Percentiles rank a stretch among this genome's conserved stretches.
Conservation (phyloP, 805 yeast genomes). For the Ogataea nonfermentans region DNA sequence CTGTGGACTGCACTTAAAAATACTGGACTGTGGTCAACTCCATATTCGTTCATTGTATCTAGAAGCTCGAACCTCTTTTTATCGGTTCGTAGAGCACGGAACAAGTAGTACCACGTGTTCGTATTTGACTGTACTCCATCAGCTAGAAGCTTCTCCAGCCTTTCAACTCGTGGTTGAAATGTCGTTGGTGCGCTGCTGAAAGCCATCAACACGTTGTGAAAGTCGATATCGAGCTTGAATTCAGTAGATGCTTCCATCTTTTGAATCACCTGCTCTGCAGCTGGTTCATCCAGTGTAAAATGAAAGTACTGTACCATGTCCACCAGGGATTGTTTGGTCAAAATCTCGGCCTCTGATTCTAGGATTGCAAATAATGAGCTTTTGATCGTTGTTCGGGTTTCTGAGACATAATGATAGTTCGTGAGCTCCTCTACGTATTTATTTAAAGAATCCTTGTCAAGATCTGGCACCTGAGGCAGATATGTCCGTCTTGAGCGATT, state of each 20-base stretch:
- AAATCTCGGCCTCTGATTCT: conserved; percentile 13
- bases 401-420: conserved; percentile 17
- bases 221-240: conserved; percentile 27
- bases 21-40: conserved; percentile 24
- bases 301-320: conserved; percentile 19
- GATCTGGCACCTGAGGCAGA: conserved; percentile 21
- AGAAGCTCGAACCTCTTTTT: conserved; percentile 21
- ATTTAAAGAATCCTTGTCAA: conserved; percentile 13
- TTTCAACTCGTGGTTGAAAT: conserved; percentile 19
- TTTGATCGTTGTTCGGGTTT: conserved; percentile 14
- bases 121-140: conserved; percentile 19
- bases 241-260: conserved; percentile 22
- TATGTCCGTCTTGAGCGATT: conserved; percentile 17
- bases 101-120: conserved; percentile 32
- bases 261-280: conserved; percentile 18
- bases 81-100: conserved; percentile 18
- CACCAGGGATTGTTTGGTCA: conserved; percentile 23
- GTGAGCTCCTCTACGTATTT: conserved; percentile 22
- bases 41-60: conserved; percentile 24
- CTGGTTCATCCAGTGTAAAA: conserved; percentile 18
- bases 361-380: conserved; percentile 14
- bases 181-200: conserved; percentile 15
- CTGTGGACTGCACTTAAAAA: conserved; percentile 18
- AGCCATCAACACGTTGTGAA: conserved; percentile 27
- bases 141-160: conserved; percentile 19